phyloP scores from a whole-genome alignment of 345 rosid species.

The Citrus mangshanensis region DNA sequence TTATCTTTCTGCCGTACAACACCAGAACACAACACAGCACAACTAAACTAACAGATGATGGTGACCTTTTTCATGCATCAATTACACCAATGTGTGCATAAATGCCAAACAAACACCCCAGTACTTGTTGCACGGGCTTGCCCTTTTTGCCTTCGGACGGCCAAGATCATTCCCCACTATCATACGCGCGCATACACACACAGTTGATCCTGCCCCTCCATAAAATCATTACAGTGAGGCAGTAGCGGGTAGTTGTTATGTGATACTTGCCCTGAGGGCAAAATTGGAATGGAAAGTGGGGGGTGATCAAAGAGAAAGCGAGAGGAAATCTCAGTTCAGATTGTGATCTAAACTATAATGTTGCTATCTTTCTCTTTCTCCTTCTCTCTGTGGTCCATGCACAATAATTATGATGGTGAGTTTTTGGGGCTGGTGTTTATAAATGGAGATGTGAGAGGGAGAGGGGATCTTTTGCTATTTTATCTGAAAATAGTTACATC shows the following conservation, averaged over 20 bases:
- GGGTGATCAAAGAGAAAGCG: background rate
- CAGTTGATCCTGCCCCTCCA: constrained; percentile 35
- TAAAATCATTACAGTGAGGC: background rate
- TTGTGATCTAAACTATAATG: constrained; percentile 44
- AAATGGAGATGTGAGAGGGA: background rate
- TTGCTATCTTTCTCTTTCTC: constrained; percentile 18
- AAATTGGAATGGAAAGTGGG: background rate
- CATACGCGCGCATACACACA: background rate
- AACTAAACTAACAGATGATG: constrained; percentile 47
- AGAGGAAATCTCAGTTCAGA: background rate
- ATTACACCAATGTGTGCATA: constrained; percentile 20
- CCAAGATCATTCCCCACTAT: constrained; percentile 28
- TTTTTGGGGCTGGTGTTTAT: background rate
- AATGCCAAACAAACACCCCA: constrained; percentile 24
- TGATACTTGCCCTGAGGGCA: background rate
- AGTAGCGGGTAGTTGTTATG: no score
- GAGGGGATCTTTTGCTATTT: constrained; percentile 41
- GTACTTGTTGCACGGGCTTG: constrained; percentile 20
- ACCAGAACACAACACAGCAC: constrained; percentile 12
- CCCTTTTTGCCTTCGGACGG: constrained; percentile 28
- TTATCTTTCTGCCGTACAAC: constrained; percentile 23
- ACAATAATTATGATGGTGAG: background rate
- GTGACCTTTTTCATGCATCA: constrained; percentile 40
- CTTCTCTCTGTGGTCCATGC: constrained; percentile 34
- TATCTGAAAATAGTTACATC: constrained; percentile 37